These are phyloP conservation scores for Ascochyta pisi DNA, from an alignment of 2,329 filamentous ascomycete genomes.

Conservation along the genomic window DNA sequence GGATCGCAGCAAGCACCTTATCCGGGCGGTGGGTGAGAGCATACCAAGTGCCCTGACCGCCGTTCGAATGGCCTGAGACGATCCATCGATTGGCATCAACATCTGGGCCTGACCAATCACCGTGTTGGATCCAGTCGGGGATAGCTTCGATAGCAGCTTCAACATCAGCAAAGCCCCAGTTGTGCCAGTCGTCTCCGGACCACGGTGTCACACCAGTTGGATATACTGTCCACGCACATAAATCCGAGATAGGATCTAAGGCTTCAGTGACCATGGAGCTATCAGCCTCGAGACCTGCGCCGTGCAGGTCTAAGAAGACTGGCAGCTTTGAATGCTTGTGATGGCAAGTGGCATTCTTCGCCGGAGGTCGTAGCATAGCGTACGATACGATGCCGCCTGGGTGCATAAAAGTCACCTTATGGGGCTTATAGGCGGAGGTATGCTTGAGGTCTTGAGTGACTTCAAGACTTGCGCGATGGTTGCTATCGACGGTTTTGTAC, in stretches of 20 bases:
- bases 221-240: slow-evolving; percentile 63
- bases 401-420: slow-evolving; percentile 63
- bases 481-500: slow-evolving; percentile 30
- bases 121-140: slow-evolving; percentile 57
- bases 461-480: slow-evolving; percentile 22
- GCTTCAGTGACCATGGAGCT: slow-evolving; percentile 54
- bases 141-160: slow-evolving; percentile 60
- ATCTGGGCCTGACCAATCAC: slow-evolving; percentile 57
- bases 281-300: slow-evolving; percentile 64
- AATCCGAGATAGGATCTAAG: slow-evolving; percentile 58
- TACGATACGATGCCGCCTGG: slow-evolving; percentile 63
- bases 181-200: slow-evolving; percentile 69
- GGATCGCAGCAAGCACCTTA: slow-evolving; percentile 62
- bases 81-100: slow-evolving; percentile 59
- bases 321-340: slow-evolving; percentile 46
- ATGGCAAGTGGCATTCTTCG: slow-evolving; percentile 46
- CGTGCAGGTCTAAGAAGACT: slow-evolving; percentile 61
- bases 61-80: slow-evolving; percentile 65
- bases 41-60: slow-evolving; percentile 66
- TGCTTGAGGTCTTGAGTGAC: slow-evolving; percentile 37
- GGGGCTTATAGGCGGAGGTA: slow-evolving; percentile 50
- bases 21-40: slow-evolving; percentile 63
- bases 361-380: slow-evolving; percentile 63
- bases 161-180: slow-evolving; percentile 64
- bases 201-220: slow-evolving; percentile 65